Conservation (phyloP, 768 basidiomycete genomes). For the Agrocybe pediades region DNA sequence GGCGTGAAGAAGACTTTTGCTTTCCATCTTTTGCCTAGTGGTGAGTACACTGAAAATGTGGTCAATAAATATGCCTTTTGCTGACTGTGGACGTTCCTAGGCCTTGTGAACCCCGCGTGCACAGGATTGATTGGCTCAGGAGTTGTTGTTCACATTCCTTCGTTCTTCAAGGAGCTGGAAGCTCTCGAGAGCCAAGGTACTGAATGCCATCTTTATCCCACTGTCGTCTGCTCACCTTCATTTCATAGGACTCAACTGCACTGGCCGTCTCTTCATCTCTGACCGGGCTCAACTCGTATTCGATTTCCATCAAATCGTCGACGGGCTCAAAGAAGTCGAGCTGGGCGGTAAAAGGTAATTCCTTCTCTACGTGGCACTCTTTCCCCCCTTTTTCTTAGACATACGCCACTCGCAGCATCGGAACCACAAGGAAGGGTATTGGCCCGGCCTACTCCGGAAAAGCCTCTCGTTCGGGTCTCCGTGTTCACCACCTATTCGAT, state of each 20-base stretch:
- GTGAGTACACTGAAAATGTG: constrained; percentile 43
- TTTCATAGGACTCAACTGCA: constrained; percentile 79
- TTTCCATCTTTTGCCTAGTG: constrained; percentile 94
- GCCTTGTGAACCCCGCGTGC: constrained; percentile 85
- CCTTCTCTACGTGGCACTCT: neutral
- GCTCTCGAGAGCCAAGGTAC: constrained; percentile 80
- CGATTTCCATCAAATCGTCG: constrained; percentile 99
- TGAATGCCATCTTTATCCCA: constrained; percentile 8
- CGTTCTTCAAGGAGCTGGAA: constrained; percentile 93
- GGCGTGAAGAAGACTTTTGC: constrained; percentile 83
- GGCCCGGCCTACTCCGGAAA: constrained; percentile 99
- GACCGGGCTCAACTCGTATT: constrained; percentile 97
- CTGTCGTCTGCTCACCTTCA: neutral
- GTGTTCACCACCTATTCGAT: constrained; percentile 96
- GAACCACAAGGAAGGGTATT: constrained; percentile 97
- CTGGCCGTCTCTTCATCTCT: constrained; percentile 85
- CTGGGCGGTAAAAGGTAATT: constrained; percentile 81
- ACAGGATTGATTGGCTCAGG: constrained; percentile 89
- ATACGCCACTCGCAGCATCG: constrained; percentile 66
- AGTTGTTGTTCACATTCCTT: constrained; percentile 95
- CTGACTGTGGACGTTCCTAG: constrained; percentile 34
- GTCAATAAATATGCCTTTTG: constrained; percentile 8
- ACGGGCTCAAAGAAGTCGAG: constrained; percentile 97
- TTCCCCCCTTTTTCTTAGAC: neutral
- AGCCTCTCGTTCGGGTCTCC: constrained; percentile 92